A percentile compares a stretch with the other conserved stretches of the same genome.
phyloP scores from a whole-genome alignment of 768 basidiomycete species.

The Rubroboletus pulcherrimus region DNA sequence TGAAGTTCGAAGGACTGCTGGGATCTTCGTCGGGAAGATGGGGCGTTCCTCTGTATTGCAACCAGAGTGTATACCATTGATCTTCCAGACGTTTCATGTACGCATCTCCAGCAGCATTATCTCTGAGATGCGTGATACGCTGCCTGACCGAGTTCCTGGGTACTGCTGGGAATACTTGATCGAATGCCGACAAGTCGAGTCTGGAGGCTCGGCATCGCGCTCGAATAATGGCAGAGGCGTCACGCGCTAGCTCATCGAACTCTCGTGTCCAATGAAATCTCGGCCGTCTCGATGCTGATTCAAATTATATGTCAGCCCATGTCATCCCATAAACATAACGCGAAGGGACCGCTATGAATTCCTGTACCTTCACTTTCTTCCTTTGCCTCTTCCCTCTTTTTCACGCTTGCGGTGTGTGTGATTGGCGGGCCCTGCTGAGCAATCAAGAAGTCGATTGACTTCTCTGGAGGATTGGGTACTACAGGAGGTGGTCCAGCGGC shows the following conservation, averaged over 20 bases:
- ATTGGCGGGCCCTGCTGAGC: slow-evolving; percentile 48
- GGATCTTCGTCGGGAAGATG: slow-evolving; percentile 71
- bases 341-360: neutral
- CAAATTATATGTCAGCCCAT: slow-evolving; percentile 1
- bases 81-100: slow-evolving; percentile 80
- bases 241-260: slow-evolving; percentile 85
- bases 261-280: slow-evolving; percentile 83
- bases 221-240: slow-evolving; percentile 77
- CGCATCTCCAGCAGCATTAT: slow-evolving; percentile 61
- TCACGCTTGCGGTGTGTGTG: slow-evolving; percentile 29
- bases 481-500: slow-evolving; percentile 35
- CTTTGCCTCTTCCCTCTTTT: slow-evolving; percentile 32
- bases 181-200: slow-evolving; percentile 69
- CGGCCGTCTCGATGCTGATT: slow-evolving; percentile 43
- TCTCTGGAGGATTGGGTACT: slow-evolving; percentile 45
- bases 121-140: slow-evolving; percentile 57
- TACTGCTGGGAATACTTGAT: slow-evolving; percentile 78
- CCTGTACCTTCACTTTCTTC: slow-evolving; percentile 30
- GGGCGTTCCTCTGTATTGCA: slow-evolving; percentile 60
- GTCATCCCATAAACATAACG: neutral
- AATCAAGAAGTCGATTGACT: slow-evolving; percentile 49
- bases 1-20: slow-evolving; percentile 65
- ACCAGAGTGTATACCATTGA: slow-evolving; percentile 77
- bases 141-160: slow-evolving; percentile 69
- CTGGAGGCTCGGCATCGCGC: slow-evolving; percentile 67